A percentile compares a stretch with the other conserved stretches of the same genome.
These are phyloP conservation scores for Darksidea phi DNA, from an alignment of 495 filamentous ascomycete species.

Conservation along the genomic window DNA sequence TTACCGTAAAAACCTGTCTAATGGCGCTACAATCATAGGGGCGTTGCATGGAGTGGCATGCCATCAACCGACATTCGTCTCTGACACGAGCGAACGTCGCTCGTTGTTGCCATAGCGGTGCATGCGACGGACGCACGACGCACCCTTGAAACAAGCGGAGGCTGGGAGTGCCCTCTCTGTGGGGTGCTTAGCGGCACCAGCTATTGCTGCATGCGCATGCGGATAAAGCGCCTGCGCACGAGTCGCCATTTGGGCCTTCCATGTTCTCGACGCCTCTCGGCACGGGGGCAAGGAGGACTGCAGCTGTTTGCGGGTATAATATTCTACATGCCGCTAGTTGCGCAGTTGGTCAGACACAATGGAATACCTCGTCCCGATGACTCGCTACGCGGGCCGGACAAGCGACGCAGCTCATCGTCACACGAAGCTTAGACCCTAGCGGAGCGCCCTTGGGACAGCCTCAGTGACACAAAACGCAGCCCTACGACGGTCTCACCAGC, in stretches of 20 bases:
- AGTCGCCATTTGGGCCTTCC: background rate
- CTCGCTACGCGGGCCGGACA: background rate
- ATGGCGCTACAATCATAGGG: background rate
- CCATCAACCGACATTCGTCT: no score
- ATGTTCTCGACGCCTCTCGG: background rate
- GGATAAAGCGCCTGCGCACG: background rate
- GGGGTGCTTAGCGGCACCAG: background rate
- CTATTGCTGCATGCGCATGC: background rate
- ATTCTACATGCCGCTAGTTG: slow-evolving; percentile 18
- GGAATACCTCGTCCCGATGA: background rate
- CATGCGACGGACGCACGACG: no score
- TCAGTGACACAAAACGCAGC: slow-evolving; percentile 28
- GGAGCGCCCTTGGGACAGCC: slow-evolving; percentile 9
- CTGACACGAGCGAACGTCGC: no score
- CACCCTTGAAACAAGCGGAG: background rate
- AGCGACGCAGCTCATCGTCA: slow-evolving; percentile 7
- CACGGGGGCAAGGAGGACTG: background rate
- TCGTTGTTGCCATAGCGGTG: no score
- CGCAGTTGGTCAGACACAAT: slow-evolving; percentile 5
- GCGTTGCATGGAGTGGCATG: no score
- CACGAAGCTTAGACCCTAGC: background rate
- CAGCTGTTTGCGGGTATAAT: background rate
- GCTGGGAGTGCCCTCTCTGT: background rate
- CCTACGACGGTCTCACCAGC: slow-evolving; percentile 11
- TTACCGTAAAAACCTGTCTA: background rate